phyloP scores from a whole-genome alignment of 2,329 filamentous ascomycete genomes.

The Hysterium pulicare region DNA sequence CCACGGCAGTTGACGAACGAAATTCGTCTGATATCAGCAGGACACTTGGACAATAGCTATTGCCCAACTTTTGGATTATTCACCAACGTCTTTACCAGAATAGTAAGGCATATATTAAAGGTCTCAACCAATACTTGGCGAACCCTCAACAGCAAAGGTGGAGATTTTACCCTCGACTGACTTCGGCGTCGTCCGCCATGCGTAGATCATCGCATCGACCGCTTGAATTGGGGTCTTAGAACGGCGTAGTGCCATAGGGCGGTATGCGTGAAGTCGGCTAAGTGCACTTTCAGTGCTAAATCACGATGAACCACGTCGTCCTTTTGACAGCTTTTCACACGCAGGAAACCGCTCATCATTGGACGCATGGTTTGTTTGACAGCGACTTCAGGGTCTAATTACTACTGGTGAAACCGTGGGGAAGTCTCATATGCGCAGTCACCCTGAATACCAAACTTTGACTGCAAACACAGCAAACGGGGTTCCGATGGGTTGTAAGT shows the following conservation, averaged over 20 bases:
- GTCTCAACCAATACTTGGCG: not conserved
- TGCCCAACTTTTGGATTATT: too few relatives aligned
- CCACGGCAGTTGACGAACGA: not conserved
- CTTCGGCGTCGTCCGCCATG: not conserved
- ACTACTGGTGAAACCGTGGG: not conserved
- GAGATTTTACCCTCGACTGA: not conserved
- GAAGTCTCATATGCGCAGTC: not conserved
- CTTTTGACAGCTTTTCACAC: constrained; percentile 16
- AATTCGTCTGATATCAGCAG: not conserved
- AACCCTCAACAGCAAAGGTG: not conserved
- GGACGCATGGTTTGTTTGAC: constrained; percentile 1
- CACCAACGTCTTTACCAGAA: not conserved
- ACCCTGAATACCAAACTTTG: not conserved
- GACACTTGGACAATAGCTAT: not conserved
- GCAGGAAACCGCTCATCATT: constrained; percentile 3
- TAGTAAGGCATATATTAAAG: not conserved
- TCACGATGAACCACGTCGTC: constrained; percentile 22
- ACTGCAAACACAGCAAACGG: not conserved
- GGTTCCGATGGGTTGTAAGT: not conserved
- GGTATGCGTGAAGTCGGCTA: constrained; percentile 1
- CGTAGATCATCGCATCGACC: constrained; percentile 1
- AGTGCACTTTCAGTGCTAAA: constrained; percentile 9
- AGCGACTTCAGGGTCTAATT: not conserved
- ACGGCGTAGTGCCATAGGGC: not conserved
- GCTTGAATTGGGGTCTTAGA: not conserved